Percentiles rank a stretch among this genome's conserved stretches.
These are phyloP conservation scores for Podospora pseudoanserina DNA, from an alignment of 495 filamentous ascomycete species.

Conservation along the genomic window DNA sequence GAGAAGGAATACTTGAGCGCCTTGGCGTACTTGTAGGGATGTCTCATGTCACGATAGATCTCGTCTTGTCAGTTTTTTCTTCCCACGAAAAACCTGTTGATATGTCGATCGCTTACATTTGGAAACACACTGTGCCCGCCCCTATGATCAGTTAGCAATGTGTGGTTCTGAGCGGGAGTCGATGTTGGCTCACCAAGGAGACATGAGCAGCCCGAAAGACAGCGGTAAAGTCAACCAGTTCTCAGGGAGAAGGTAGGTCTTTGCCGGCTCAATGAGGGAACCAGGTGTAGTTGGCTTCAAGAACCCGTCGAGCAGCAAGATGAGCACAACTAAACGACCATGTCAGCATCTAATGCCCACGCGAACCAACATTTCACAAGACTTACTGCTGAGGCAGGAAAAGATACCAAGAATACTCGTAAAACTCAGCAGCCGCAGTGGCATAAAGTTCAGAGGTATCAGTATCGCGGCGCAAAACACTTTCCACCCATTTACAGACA, in stretches of 20 bases:
- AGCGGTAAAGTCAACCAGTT: slow-evolving; percentile 90
- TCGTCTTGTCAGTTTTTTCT: slow-evolving; percentile 11
- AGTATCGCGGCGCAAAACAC: slow-evolving; percentile 76
- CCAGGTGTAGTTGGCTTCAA: slow-evolving; percentile 77
- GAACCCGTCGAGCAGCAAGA: slow-evolving; percentile 80
- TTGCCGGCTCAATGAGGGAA: slow-evolving; percentile 78
- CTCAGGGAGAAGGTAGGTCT: slow-evolving; percentile 70
- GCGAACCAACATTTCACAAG: no score
- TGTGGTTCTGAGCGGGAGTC: not conserved
- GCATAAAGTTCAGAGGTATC: slow-evolving; percentile 80
- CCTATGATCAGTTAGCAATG: slow-evolving; percentile 22
- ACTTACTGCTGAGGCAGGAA: slow-evolving; percentile 79
- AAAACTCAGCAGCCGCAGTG: slow-evolving; percentile 79
- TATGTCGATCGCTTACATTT: slow-evolving; percentile 46
- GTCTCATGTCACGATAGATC: slow-evolving; percentile 97
- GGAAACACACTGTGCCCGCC: slow-evolving; percentile 94
- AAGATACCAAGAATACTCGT: slow-evolving; percentile 89
- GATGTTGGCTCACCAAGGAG: slow-evolving; percentile 60
- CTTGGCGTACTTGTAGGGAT: slow-evolving; percentile 78
- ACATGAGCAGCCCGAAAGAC: slow-evolving; percentile 93
- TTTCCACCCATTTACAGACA: slow-evolving; percentile 77
- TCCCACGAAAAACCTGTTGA: not conserved
- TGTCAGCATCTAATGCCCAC: not conserved
- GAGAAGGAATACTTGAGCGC: slow-evolving; percentile 76
- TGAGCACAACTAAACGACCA: slow-evolving; percentile 60